Percentiles rank a stretch among this genome's conserved stretches.
Evolutionary conservation across 2,329 filamentous ascomycete genomes (phyloP).

Genomic region (Didymella pinodella): DNA sequence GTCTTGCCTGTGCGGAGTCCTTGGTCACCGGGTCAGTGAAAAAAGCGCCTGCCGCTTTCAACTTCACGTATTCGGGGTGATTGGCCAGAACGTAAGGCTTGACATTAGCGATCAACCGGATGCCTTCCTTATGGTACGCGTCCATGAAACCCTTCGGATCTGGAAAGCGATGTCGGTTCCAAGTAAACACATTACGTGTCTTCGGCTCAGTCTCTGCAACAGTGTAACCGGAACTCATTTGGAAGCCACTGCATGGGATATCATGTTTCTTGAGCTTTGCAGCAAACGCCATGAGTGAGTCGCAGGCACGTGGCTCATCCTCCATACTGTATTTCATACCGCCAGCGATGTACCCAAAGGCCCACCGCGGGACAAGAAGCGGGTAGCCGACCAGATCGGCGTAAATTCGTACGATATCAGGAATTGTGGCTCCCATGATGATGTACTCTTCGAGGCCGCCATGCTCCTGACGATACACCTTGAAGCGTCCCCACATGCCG

Average conservation of each 20-base stretch:
- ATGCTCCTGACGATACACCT: slow-evolving; percentile 75
- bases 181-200: slow-evolving; percentile 74
- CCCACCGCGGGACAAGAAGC: slow-evolving; percentile 73
- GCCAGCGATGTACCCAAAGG: slow-evolving; percentile 75
- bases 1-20: slow-evolving; percentile 64
- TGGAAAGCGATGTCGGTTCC: slow-evolving; percentile 75
- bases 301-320: slow-evolving; percentile 62
- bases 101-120: slow-evolving; percentile 74
- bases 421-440: slow-evolving; percentile 70
- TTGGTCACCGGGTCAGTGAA: slow-evolving; percentile 65
- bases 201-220: slow-evolving; percentile 72
- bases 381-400: slow-evolving; percentile 74
- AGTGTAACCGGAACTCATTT: slow-evolving; percentile 77
- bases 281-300: slow-evolving; percentile 68
- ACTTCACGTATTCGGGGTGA: slow-evolving; percentile 71
- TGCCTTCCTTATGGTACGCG: slow-evolving; percentile 69
- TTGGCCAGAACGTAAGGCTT: slow-evolving; percentile 74
- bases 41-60: slow-evolving; percentile 66
- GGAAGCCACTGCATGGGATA: slow-evolving; percentile 74
- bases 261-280: slow-evolving; percentile 68
- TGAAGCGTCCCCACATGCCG: slow-evolving; percentile 77
- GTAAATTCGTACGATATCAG: slow-evolving; percentile 71
- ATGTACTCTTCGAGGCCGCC: slow-evolving; percentile 76
- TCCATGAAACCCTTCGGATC: slow-evolving; percentile 70
- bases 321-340: slow-evolving; percentile 69